A percentile compares a stretch with the other conserved stretches of the same genome.
Evolutionary conservation across 805 yeast species (phyloP).

Genomic region (Priceomyces fermenticarens): DNA sequence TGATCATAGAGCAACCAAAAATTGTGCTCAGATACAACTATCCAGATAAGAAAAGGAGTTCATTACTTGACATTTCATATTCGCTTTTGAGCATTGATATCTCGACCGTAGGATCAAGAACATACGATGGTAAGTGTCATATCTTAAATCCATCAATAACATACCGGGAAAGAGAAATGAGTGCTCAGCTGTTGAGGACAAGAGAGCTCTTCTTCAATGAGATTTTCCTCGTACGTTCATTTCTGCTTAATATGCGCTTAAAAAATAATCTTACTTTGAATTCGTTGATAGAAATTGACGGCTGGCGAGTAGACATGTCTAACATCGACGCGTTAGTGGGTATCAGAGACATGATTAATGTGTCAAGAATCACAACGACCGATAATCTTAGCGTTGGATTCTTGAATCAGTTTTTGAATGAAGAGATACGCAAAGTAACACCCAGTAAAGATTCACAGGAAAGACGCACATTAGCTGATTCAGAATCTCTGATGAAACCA

Average conservation of each 20-base stretch:
- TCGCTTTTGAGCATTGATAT: constrained; percentile 34
- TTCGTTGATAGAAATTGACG: constrained; percentile 16
- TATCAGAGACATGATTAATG: constrained; percentile 24
- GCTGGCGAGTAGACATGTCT: constrained; percentile 22
- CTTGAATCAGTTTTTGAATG: constrained; percentile 25
- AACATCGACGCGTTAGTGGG: constrained; percentile 31
- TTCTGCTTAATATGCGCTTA: constrained; percentile 19
- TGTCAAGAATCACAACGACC: constrained; percentile 21
- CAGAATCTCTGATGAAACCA: no score
- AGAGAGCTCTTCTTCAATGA: constrained; percentile 15
- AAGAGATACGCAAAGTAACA: constrained; percentile 9
- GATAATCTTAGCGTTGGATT: constrained; percentile 24
- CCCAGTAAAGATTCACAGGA: no score
- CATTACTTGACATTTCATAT: constrained; percentile 29
- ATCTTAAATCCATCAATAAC: constrained; percentile 29
- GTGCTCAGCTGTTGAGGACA: background rate
- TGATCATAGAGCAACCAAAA: constrained; percentile 33
- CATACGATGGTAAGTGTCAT: constrained; percentile 33
- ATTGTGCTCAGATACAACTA: constrained; percentile 17
- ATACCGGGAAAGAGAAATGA: constrained; percentile 25
- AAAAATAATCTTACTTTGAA: constrained; percentile 26
- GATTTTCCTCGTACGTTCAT: constrained; percentile 17
- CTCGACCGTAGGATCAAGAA: constrained; percentile 25
- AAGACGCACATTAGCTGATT: no score
- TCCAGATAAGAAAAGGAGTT: constrained; percentile 3